Percentiles rank a stretch among this genome's conserved stretches.
Evolutionary conservation across 2,329 filamentous ascomycete species (phyloP).

Genomic region (Fusarium euwallaceae): DNA sequence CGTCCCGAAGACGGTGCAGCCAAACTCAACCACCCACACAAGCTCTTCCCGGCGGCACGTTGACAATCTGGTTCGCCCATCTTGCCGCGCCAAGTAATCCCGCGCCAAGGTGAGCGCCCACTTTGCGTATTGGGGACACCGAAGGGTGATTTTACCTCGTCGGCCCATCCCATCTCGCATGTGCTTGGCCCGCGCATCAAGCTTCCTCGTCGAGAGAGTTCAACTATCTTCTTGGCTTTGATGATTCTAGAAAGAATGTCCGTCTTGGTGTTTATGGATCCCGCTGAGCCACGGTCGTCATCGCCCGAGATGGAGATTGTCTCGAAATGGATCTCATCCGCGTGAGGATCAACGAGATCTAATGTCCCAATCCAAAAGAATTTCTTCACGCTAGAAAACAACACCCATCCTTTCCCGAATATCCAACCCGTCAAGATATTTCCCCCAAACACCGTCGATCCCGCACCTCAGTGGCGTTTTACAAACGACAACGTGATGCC

Average conservation of each 20-base stretch:
- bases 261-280: not conserved
- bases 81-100: slow-evolving; percentile 11
- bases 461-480: not conserved
- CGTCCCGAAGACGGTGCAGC: not conserved
- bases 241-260: not conserved
- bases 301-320: not conserved
- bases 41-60: slow-evolving; percentile 14
- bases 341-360: not conserved
- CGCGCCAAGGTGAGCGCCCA: slow-evolving; percentile 1
- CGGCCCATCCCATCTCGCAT: slow-evolving; percentile 9
- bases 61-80: slow-evolving; percentile 8
- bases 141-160: not conserved
- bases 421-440: not conserved
- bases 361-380: not conserved
- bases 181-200: not conserved
- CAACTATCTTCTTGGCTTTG: not conserved
- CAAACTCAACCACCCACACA: slow-evolving; percentile 1
- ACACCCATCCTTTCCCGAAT: not conserved
- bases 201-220: not conserved
- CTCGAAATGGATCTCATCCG: not conserved
- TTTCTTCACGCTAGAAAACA: not conserved
- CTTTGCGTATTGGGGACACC: not conserved
- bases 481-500: slow-evolving; percentile 1
- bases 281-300: not conserved
- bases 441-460: not conserved